Conservation (phyloP, 306 rosid genomes). For the Cajanus cajan region DNA sequence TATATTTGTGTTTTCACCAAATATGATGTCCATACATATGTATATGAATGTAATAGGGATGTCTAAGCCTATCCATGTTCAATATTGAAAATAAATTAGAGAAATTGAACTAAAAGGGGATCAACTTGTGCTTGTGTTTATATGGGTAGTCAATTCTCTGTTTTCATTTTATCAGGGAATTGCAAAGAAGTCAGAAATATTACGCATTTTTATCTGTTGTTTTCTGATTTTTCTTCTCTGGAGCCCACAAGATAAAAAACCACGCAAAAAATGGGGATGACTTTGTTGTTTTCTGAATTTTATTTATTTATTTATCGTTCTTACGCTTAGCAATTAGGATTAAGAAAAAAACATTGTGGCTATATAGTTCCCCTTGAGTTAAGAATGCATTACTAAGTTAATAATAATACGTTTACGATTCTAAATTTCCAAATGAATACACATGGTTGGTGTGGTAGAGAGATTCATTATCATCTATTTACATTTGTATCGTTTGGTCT, state of each 20-base stretch:
- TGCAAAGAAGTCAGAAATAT: background rate
- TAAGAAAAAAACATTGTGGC: background rate
- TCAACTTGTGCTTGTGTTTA: background rate
- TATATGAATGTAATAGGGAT: background rate
- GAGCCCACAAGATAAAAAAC: slow-evolving; percentile 31
- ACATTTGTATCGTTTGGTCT: no score
- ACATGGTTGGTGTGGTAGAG: no score
- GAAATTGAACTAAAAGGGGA: background rate
- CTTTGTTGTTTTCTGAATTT: background rate
- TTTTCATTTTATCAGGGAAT: background rate
- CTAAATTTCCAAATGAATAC: no score
- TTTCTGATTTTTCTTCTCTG: slow-evolving; percentile 10
- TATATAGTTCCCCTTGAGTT: background rate
- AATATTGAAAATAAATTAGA: background rate
- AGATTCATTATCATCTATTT: no score
- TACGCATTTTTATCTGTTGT: background rate
- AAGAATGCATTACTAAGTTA: background rate
- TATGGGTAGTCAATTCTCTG: background rate
- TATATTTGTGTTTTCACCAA: background rate
- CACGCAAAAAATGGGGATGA: background rate
- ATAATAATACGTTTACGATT: no score
- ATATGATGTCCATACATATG: background rate
- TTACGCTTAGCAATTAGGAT: background rate
- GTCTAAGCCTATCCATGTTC: no score
- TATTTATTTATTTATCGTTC: background rate